Evolutionary conservation across 2,329 filamentous ascomycete species (phyloP).

Genomic region (Colletotrichum musicola): DNA sequence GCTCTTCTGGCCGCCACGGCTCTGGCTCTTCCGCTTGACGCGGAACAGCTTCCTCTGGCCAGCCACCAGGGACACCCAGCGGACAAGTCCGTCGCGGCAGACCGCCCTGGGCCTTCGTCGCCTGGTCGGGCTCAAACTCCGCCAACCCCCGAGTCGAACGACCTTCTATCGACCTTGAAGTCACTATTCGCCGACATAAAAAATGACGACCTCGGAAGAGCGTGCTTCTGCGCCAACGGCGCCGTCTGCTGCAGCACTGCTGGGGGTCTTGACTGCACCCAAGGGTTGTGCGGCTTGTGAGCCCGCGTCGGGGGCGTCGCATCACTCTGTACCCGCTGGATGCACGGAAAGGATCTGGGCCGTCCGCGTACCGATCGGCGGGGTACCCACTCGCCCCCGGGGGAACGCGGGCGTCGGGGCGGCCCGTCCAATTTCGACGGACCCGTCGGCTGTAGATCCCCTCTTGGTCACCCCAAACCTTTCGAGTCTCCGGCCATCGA

Average conservation of each 20-base stretch:
- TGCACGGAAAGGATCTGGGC: neutral
- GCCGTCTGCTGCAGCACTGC: constrained; percentile 45
- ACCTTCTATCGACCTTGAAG: constrained; percentile 25
- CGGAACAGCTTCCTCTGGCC: constrained; percentile 17
- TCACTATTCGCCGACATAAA: constrained; percentile 2
- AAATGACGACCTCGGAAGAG: neutral
- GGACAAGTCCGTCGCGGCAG: neutral
- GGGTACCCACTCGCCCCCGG: neutral
- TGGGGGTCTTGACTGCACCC: constrained; percentile 44
- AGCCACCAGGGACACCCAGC: neutral
- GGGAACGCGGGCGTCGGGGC: neutral
- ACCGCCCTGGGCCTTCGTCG: neutral
- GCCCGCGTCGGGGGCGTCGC: neutral
- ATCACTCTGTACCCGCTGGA: neutral
- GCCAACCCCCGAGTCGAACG: neutral
- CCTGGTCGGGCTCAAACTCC: neutral
- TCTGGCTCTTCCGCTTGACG: constrained; percentile 19
- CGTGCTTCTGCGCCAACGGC: constrained; percentile 47
- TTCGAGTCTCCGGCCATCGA: neutral
- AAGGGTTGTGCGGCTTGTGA: constrained; percentile 48
- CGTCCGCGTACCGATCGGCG: neutral
- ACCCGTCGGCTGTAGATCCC: neutral
- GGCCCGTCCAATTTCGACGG: neutral
- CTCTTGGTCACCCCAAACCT: neutral
- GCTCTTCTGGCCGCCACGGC: constrained; percentile 10